Conservation (phyloP, 2,329 filamentous ascomycete genomes). For the Lachnellula suecica region DNA sequence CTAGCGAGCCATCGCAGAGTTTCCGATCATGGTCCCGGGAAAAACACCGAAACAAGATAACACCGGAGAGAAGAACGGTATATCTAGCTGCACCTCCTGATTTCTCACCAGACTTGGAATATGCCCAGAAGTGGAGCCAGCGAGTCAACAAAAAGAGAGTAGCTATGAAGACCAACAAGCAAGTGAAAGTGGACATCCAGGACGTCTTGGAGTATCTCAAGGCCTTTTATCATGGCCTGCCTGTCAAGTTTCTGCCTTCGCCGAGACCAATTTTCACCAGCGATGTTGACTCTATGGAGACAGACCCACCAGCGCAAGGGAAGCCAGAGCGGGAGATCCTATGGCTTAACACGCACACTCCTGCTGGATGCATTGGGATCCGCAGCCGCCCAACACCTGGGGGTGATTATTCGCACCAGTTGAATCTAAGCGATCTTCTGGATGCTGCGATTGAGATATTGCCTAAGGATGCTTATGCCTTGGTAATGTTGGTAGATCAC, state of each 20-base stretch:
- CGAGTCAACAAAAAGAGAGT: neutral
- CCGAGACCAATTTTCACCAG: conserved; percentile 15
- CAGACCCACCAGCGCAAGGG: neutral
- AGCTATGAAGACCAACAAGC: neutral
- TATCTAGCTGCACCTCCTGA: conserved; percentile 25
- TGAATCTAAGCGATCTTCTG: conserved; percentile 27
- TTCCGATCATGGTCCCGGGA: conserved; percentile 21
- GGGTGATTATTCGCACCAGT: conserved; percentile 23
- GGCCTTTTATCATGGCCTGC: conserved; percentile 28
- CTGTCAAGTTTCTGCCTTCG: conserved; percentile 21
- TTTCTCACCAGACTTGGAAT: conserved; percentile 6
- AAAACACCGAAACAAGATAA: conserved; percentile 23
- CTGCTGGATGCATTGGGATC: conserved; percentile 17
- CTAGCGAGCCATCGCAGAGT: conserved; percentile 21
- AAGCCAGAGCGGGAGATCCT: conserved; percentile 1
- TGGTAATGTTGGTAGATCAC: conserved; percentile 27
- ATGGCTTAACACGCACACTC: conserved; percentile 9
- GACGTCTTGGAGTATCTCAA: conserved; percentile 24
- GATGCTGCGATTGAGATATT: conserved; percentile 26
- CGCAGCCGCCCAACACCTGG: conserved; percentile 21
- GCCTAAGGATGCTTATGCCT: conserved; percentile 27
- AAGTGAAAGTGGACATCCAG: conserved; percentile 4
- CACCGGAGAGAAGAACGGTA: conserved; percentile 16
- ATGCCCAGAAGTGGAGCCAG: conserved; percentile 10
- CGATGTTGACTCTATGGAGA: conserved; percentile 6